phyloP scores from a whole-genome alignment of 768 basidiomycete species.

The Asterophora parasitica region DNA sequence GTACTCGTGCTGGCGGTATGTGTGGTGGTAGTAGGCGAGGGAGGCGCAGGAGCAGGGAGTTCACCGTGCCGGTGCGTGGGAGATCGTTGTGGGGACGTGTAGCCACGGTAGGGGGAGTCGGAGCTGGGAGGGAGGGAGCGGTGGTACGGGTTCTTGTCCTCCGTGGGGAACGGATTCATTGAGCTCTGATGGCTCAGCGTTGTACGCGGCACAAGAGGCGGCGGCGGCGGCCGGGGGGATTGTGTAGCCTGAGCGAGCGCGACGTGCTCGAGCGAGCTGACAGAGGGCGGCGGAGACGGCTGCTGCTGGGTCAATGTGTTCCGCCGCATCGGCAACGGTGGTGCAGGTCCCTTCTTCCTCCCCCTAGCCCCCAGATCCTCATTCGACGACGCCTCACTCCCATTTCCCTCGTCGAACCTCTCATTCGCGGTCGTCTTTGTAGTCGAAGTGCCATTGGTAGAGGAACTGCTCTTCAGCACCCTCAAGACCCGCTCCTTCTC shows the following conservation, averaged over 20 bases:
- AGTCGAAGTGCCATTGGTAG: too few relatives aligned
- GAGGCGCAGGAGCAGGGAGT: conserved; percentile 23
- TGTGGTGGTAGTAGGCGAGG: conserved; percentile 12
- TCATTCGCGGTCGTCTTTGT: too few relatives aligned
- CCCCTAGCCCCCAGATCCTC: background rate
- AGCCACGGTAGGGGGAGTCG: background rate
- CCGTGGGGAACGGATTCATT: conserved; percentile 7
- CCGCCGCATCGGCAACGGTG: conserved; percentile 29
- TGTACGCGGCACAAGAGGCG: conserved; percentile 4
- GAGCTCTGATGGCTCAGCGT: background rate
- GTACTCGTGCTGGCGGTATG: background rate
- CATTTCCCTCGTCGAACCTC: too few relatives aligned
- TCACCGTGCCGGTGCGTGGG: conserved; percentile 22
- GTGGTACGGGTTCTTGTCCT: conserved; percentile 12
- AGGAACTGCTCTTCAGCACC: conserved; percentile 61
- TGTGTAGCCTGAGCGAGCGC: conserved; percentile 29
- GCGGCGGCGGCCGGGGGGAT: conserved; percentile 1
- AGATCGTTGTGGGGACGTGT: conserved; percentile 26
- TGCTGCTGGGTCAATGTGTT: conserved; percentile 13
- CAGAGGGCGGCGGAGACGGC: conserved; percentile 37
- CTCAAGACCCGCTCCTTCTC: conserved; percentile 68
- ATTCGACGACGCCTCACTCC: background rate
- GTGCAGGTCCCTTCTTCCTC: conserved; percentile 7
- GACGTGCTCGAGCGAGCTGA: conserved; percentile 43
- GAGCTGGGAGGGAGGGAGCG: background rate